phyloP scores from a whole-genome alignment of 2,329 filamentous ascomycete genomes.

The Lasiodiplodia sp. region DNA sequence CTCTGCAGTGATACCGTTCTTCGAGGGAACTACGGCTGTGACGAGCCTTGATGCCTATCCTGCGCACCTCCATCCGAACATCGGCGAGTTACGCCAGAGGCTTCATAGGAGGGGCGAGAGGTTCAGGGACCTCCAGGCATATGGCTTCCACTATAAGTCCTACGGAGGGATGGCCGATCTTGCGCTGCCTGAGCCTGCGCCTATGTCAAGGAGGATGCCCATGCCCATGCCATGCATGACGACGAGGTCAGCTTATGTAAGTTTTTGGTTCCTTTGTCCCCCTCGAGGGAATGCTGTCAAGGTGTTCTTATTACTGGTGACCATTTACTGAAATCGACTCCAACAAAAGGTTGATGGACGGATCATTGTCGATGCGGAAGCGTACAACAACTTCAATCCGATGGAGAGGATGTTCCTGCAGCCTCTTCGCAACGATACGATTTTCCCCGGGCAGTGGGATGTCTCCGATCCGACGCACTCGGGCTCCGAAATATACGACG shows the following conservation, averaged over 20 bases:
- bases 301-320: too few relatives aligned
- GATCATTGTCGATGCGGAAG: constrained; percentile 58
- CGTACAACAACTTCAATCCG: neutral
- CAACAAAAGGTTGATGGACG: constrained; percentile 51
- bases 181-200: constrained; percentile 34
- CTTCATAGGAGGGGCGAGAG: constrained; percentile 56
- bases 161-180: constrained; percentile 54
- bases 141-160: constrained; percentile 58
- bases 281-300: too few relatives aligned
- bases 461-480: neutral
- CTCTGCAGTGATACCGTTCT: constrained; percentile 39
- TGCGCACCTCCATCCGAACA: constrained; percentile 52
- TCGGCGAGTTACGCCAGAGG: constrained; percentile 45
- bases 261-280: constrained; percentile 17
- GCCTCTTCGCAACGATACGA: neutral
- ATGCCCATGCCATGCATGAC: too few relatives aligned
- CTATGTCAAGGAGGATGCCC: constrained; percentile 37
- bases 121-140: constrained; percentile 50
- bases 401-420: neutral
- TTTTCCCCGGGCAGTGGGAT: neutral
- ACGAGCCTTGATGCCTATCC: constrained; percentile 53
- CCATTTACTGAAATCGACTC: too few relatives aligned
- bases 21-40: constrained; percentile 53
- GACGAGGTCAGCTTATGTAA: constrained; percentile 45
- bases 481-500: too few relatives aligned